Percentiles rank a stretch among this genome's conserved stretches.
Evolutionary conservation across 345 rosid species (phyloP).

Genomic region (Bruguiera gymnorhiza): DNA sequence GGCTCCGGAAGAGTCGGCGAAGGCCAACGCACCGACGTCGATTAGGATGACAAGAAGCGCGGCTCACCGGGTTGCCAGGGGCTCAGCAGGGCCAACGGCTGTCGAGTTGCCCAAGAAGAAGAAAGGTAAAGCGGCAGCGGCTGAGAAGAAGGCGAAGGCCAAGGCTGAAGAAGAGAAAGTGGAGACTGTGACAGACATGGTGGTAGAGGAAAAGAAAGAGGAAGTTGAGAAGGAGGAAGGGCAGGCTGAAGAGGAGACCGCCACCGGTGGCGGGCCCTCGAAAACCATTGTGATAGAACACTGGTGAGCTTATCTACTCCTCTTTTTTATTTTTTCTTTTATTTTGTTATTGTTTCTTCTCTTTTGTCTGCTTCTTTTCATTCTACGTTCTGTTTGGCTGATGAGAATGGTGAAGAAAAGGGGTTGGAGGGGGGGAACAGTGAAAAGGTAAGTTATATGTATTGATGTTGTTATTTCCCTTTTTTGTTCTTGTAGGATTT

Average conservation of each 20-base stretch:
- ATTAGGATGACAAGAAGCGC: conserved; percentile 58
- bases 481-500: no score
- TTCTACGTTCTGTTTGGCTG: neutral
- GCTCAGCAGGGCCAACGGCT: conserved; percentile 24
- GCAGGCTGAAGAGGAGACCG: conserved; percentile 8
- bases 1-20: conserved; percentile 29
- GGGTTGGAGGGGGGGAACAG: no score
- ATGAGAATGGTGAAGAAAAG: neutral
- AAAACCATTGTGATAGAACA: neutral
- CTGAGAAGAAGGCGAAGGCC: conserved; percentile 14
- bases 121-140: conserved; percentile 23
- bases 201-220: neutral
- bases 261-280: neutral
- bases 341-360: no score
- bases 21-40: conserved; percentile 15
- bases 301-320: neutral
- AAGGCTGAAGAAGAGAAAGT: conserved; percentile 18
- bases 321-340: neutral
- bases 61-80: conserved; percentile 22
- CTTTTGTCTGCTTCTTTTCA: neutral
- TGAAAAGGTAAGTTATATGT: no score
- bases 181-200: conserved; percentile 6
- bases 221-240: neutral
- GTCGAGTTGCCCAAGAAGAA: conserved; percentile 27
- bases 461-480: no score